phyloP scores from a whole-genome alignment of 2,329 filamentous ascomycete species.

The Parastagonospora avenae region DNA sequence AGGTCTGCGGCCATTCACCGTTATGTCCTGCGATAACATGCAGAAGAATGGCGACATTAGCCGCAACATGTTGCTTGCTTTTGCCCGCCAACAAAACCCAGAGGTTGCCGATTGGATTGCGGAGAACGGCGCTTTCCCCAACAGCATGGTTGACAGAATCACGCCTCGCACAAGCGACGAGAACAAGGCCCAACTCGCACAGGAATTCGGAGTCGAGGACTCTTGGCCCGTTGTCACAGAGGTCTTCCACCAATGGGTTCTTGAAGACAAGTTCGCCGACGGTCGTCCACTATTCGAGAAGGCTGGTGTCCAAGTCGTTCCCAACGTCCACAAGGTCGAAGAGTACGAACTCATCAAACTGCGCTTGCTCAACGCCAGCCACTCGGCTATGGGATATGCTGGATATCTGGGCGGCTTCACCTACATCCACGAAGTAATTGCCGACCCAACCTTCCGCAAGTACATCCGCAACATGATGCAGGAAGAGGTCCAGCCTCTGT shows the following conservation, averaged over 20 bases:
- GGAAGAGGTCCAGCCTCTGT: conserved; percentile 35
- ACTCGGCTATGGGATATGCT: conserved; percentile 34
- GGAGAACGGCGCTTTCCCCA: conserved; percentile 36
- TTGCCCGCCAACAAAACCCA: conserved; percentile 28
- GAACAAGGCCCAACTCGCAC: conserved; percentile 25
- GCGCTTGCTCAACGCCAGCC: conserved; percentile 33
- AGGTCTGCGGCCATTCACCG: conserved; percentile 33
- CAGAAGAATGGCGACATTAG: conserved; percentile 37
- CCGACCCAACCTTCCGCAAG: conserved; percentile 26
- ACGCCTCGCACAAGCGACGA: conserved; percentile 31
- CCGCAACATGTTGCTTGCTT: conserved; percentile 31
- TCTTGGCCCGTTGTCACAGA: conserved; percentile 37
- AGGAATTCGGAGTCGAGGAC: conserved; percentile 32
- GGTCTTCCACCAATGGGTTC: conserved; percentile 36
- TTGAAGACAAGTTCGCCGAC: conserved; percentile 37
- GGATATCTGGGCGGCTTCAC: conserved; percentile 32
- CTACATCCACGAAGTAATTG: conserved; percentile 36
- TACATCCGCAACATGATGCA: conserved; percentile 39
- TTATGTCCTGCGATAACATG: conserved; percentile 40
- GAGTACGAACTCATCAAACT: conserved; percentile 37
- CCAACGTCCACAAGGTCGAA: conserved; percentile 31
- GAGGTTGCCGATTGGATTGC: conserved; percentile 33
- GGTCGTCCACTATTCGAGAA: conserved; percentile 36
- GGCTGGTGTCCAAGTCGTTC: conserved; percentile 37
- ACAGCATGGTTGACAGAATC: conserved; percentile 40